Percentiles rank a stretch among this genome's conserved stretches.
phyloP scores from a whole-genome alignment of 2,329 filamentous ascomycete genomes.

The Xylogone sp. region DNA sequence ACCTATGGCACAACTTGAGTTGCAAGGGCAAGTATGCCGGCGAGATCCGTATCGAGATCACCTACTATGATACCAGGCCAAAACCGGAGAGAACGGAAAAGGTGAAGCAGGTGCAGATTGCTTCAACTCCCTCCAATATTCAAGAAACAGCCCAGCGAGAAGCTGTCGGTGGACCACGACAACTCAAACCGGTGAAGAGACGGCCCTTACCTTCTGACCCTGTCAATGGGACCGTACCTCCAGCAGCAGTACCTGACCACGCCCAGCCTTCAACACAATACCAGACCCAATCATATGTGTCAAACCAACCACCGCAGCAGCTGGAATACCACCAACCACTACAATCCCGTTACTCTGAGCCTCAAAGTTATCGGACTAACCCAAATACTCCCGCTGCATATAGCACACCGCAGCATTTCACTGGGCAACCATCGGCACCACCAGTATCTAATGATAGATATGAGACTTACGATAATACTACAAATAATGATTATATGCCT shows the following conservation, averaged over 20 bases:
- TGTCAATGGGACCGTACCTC: conserved; percentile 44
- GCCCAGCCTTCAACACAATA: conserved; percentile 44
- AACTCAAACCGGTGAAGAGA: conserved; percentile 65
- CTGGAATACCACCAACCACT: conserved; percentile 38
- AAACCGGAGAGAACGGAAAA: conserved; percentile 71
- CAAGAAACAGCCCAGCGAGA: conserved; percentile 29
- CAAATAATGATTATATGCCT: conserved; percentile 15
- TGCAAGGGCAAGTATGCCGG: conserved; percentile 95
- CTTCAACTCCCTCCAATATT: conserved; percentile 26
- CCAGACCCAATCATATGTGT: conserved; percentile 39
- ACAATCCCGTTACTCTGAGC: conserved; percentile 13
- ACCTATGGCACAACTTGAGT: conserved; percentile 84
- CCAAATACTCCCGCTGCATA: conserved; percentile 1
- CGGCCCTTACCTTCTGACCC: conserved; percentile 81
- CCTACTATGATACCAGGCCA: conserved; percentile 87
- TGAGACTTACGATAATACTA: conserved; percentile 22
- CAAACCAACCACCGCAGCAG: conserved; percentile 51
- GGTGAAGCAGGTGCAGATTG: conserved; percentile 30
- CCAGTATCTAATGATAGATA: conserved; percentile 17
- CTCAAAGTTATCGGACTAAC: conserved; percentile 17
- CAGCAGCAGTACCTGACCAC: conserved; percentile 35
- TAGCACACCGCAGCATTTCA: not conserved
- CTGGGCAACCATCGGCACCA: conserved; percentile 11
- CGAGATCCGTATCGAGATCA: conserved; percentile 91
- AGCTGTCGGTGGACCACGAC: conserved; percentile 33